Evolutionary conservation across 495 filamentous ascomycete species (phyloP).

Genomic region (Talaromyces trachyspermus): DNA sequence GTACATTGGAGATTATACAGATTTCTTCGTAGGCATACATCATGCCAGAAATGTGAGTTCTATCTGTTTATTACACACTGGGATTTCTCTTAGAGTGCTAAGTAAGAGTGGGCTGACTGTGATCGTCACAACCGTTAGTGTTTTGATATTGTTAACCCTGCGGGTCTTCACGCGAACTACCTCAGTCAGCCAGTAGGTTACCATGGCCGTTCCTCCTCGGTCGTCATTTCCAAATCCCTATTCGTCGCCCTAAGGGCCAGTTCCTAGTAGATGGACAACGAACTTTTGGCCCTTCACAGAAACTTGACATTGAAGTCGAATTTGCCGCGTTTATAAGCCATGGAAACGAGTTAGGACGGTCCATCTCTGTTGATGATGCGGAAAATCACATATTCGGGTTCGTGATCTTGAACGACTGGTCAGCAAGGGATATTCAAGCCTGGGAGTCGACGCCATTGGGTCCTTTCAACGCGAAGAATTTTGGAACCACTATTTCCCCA

Average conservation of each 20-base stretch:
- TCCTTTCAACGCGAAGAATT: conserved; percentile 89
- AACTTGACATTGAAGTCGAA: conserved; percentile 83
- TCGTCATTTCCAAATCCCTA: conserved; percentile 74
- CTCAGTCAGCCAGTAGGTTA: conserved; percentile 84
- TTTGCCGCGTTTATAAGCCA: conserved; percentile 72
- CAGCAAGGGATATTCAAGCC: conserved; percentile 77
- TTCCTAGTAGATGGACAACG: conserved; percentile 62
- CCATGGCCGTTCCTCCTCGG: conserved; percentile 71
- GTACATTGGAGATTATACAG: conserved; percentile 86
- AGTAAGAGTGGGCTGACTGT: too few species aligned
- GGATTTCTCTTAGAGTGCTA: too few species aligned
- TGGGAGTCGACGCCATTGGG: conserved; percentile 86
- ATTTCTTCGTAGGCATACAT: conserved; percentile 87
- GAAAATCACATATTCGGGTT: conserved; percentile 76
- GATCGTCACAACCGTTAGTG: conserved; percentile 63
- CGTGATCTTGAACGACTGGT: conserved; percentile 93
- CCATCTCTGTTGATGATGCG: conserved; percentile 56
- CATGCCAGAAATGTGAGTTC: too few species aligned
- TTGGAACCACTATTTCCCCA: conserved; percentile 77
- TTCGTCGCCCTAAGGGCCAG: conserved; percentile 74
- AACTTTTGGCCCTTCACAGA: conserved; percentile 52
- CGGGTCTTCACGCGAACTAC: conserved; percentile 85
- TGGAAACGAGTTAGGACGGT: conserved; percentile 56
- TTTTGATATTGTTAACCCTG: conserved; percentile 71
- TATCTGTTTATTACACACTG: too few species aligned